Base-by-base conservation (phyloP, 148 eudicot genomes). In the Tetragonia tetragonoides region DNA sequence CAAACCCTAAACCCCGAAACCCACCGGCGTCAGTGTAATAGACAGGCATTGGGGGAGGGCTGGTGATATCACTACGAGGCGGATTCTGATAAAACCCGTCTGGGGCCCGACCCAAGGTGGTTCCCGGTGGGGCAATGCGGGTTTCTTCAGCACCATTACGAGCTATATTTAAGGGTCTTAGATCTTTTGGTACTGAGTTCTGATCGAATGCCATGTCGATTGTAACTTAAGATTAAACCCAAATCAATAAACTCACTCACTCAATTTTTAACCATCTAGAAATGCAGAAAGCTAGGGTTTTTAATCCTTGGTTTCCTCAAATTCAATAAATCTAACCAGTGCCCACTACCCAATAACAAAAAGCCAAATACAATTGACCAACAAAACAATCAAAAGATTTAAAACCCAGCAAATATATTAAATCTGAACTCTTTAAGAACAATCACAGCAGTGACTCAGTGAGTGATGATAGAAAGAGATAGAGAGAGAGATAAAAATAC, bases 131-230 rank as follows among this genome's bases (percentile, higher is more conserved):
- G 68, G 81, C 78, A 81, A 89, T 83, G 81, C 88, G 90, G 64
- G 89, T 34, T 23, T 92, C 98, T 6, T 95, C 97, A 17, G 78
- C 75, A 75, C 82, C 64, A 39, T 75, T 69, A 62, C 89, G 75
- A 70, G 84, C 83, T 66, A 83, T 62, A 76, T 86, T 89, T 15
- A 95, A 34, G 2, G 92, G 93, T 34, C 90, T 85, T 46, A 92
- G 85, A 83, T 87, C 93, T 77, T 81, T 87, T 5, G 90, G 88
- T 42, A 89, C 42, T 37, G 91, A 83, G 74, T 89, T 92, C 70
- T 87, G 90, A 88, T 92, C 95, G 71, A 83, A 92, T 42, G 89
- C 91, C 96, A 91, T 92, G 2, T 69, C 54, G 75, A 42, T 34
- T 57, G 4, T 1, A 46, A 44, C 57, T 70, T 49, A 42, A 24